Percentiles rank a stretch among this genome's conserved stretches.
These are phyloP conservation scores for Trapa incisa DNA, from an alignment of 345 rosid species.

Conservation along the genomic window DNA sequence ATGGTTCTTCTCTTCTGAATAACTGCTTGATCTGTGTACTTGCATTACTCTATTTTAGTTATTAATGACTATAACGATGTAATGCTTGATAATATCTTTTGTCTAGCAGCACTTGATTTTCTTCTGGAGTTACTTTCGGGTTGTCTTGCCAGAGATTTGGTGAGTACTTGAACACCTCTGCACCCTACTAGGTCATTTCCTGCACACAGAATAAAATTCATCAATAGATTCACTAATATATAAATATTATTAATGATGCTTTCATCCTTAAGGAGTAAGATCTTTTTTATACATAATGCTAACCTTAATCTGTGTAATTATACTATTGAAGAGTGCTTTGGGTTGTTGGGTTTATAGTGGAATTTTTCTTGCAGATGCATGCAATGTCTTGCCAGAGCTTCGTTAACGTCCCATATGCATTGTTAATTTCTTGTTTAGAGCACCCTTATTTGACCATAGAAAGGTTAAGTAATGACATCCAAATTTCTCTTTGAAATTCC, in stretches of 20 bases:
- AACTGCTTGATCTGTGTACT: background rate
- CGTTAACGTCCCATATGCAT: conserved; percentile 33
- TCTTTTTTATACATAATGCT: background rate
- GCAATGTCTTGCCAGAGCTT: conserved; percentile 32
- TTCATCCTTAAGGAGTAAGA: background rate
- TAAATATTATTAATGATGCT: background rate
- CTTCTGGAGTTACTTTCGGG: conserved; percentile 43
- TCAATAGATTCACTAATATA: background rate
- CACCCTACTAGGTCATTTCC: background rate
- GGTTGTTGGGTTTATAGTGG: background rate
- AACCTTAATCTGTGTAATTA: background rate
- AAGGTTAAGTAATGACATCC: conserved; percentile 29
- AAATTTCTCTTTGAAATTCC: background rate
- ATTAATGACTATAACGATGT: background rate
- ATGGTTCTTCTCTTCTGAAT: conserved; percentile 5
- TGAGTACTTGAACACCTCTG: conserved; percentile 31
- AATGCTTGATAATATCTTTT: conserved; percentile 14
- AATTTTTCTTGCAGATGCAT: conserved; percentile 46
- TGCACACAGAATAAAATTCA: background rate
- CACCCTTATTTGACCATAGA: conserved; percentile 50
- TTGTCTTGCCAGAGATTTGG: conserved; percentile 66
- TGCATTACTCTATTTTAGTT: background rate
- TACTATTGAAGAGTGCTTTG: background rate
- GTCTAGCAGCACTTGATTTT: conserved; percentile 45
- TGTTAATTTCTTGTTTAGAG: conserved; percentile 38